Conservation (phyloP, 805 yeast species). For the Yarrowia hollandica region DNA sequence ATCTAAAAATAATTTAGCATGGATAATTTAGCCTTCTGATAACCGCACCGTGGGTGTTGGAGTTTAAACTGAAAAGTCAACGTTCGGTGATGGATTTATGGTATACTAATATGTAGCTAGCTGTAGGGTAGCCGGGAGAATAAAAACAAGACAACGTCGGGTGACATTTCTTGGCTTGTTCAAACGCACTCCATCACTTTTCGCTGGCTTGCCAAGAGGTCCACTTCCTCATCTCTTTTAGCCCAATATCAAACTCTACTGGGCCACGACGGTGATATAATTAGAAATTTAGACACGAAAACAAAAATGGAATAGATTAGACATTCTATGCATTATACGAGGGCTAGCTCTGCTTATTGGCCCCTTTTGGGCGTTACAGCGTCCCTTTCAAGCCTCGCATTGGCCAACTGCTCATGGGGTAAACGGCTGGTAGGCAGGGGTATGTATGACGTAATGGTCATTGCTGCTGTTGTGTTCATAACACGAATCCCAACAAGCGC, state of each 20-base stretch:
- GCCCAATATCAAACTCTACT: background rate
- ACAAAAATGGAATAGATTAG: background rate
- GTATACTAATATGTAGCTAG: too few relatives aligned
- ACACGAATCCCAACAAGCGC: too few relatives aligned
- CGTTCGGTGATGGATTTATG: too few relatives aligned
- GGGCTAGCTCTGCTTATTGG: background rate
- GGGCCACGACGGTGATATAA: background rate
- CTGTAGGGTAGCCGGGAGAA: too few relatives aligned
- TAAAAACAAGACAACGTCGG: too few relatives aligned
- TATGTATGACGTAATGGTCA: conserved; percentile 7
- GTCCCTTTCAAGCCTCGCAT: background rate
- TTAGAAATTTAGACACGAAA: conserved; percentile 7
- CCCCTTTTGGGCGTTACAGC: background rate
- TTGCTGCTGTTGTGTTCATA: too few relatives aligned
- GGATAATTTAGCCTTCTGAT: background rate
- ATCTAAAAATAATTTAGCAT: conserved; percentile 12
- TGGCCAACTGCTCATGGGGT: background rate
- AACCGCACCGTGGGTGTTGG: background rate
- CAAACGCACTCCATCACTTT: too few relatives aligned
- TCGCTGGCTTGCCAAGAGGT: background rate
- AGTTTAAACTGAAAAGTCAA: background rate
- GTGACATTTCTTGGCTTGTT: too few relatives aligned
- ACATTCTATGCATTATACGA: conserved; percentile 19
- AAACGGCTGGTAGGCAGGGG: conserved; percentile 14
- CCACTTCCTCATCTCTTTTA: background rate